These are phyloP conservation scores for Pseudopyrenochaeta lycopersici DNA, from an alignment of 2,329 filamentous ascomycete species.

Conservation along the genomic window DNA sequence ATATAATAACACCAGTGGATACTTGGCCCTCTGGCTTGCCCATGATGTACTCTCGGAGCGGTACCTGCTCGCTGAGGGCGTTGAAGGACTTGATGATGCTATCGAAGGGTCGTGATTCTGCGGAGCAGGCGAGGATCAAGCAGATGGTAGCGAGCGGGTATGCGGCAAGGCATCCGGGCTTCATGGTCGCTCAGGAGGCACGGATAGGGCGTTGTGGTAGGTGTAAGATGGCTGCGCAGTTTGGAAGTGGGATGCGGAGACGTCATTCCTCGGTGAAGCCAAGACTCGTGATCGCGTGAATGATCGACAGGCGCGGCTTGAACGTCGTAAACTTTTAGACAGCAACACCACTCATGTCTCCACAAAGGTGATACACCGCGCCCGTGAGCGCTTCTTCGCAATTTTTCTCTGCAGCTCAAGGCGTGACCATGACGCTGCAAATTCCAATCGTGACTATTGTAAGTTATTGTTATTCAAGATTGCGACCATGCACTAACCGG, in stretches of 20 bases:
- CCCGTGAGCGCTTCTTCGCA: slow-evolving; percentile 20
- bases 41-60: slow-evolving; percentile 41
- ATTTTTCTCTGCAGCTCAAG: neutral
- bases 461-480: slow-evolving; percentile 10
- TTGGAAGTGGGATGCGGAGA: slow-evolving; percentile 32
- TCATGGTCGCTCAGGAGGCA: slow-evolving; percentile 34
- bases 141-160: slow-evolving; percentile 40
- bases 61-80: slow-evolving; percentile 37
- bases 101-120: slow-evolving; percentile 42
- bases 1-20: slow-evolving; percentile 69
- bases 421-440: slow-evolving; percentile 29
- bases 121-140: slow-evolving; percentile 42
- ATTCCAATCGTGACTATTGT: slow-evolving; percentile 45
- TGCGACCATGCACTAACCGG: slow-evolving; percentile 17
- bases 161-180: slow-evolving; percentile 27
- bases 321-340: slow-evolving; percentile 12
- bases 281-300: slow-evolving; percentile 45
- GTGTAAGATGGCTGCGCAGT: slow-evolving; percentile 15
- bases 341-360: slow-evolving; percentile 16
- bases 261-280: slow-evolving; percentile 46
- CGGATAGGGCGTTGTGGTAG: slow-evolving; percentile 16
- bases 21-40: slow-evolving; percentile 37
- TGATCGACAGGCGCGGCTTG: slow-evolving; percentile 20
- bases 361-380: slow-evolving; percentile 21
- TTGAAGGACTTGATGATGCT: slow-evolving; percentile 40